phyloP scores from a whole-genome alignment of 225 moss, liverwort and hornwort genomes.

The Neckera pumila region DNA sequence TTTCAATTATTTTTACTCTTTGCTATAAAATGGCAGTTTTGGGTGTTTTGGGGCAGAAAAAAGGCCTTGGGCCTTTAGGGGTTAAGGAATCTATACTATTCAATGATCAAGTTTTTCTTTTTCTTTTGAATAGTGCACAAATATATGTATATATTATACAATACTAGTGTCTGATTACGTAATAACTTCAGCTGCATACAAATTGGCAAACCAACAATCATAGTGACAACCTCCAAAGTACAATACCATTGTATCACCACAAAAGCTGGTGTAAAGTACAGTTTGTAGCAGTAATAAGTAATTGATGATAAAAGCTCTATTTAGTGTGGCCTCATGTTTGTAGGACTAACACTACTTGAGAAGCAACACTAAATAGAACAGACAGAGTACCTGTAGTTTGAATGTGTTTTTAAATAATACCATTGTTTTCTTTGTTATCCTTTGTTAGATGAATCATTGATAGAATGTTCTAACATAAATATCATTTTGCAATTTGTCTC shows the following conservation, averaged over 20 bases:
- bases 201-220: not conserved
- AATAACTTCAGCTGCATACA: not conserved
- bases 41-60: too few relatives aligned
- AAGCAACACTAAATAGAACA: not conserved
- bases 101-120: fast-evolving
- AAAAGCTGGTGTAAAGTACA: fast-evolving
- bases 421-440: too few relatives aligned
- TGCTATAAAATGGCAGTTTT: too few relatives aligned
- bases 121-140: not conserved
- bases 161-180: fast-evolving
- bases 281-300: too few relatives aligned
- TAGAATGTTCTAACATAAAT: not conserved
- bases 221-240: not conserved
- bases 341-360: not conserved
- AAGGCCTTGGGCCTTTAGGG: too few relatives aligned
- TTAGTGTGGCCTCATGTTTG: not conserved
- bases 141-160: not conserved
- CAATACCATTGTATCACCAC: too few relatives aligned
- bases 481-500: not conserved
- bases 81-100: too few relatives aligned
- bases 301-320: not conserved
- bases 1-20: too few relatives aligned
- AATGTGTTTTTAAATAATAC: too few relatives aligned
- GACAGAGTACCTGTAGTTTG: not conserved
- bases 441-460: not conserved